These are phyloP conservation scores for Microcera coccophila DNA, from an alignment of 2,329 filamentous ascomycete species.

Conservation along the genomic window DNA sequence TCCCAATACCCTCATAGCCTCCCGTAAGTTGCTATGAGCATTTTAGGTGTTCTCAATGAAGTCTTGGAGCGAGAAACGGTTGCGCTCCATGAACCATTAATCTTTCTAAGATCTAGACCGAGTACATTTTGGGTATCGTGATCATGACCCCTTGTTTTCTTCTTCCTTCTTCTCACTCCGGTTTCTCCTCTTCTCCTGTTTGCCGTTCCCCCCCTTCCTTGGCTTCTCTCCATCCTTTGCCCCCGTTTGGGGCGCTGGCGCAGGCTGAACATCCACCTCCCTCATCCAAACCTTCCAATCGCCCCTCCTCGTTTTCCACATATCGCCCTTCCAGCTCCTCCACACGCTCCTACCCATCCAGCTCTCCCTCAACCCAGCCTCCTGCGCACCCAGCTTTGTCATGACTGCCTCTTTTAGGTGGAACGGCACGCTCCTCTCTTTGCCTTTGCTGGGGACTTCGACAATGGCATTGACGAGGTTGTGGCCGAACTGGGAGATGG, in stretches of 20 bases:
- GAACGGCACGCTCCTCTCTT: constrained; percentile 49
- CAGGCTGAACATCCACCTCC: constrained; percentile 36
- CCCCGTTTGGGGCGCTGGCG: constrained; percentile 14
- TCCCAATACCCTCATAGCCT: too few species aligned
- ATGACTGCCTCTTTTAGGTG: constrained; percentile 57
- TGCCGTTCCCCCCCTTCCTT: constrained; percentile 1
- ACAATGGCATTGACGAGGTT: constrained; percentile 49
- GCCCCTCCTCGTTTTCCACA: constrained; percentile 49
- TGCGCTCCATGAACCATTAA: too few species aligned
- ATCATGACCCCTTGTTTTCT: not conserved
- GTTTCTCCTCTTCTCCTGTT: constrained; percentile 8
- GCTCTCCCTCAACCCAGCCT: constrained; percentile 48
- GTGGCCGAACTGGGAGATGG: constrained; percentile 49
- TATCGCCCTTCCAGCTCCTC: constrained; percentile 55
- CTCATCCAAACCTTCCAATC: constrained; percentile 58
- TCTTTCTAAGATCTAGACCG: too few species aligned
- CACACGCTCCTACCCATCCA: constrained; percentile 55
- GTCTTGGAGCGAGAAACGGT: too few species aligned
- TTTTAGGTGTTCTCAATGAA: too few species aligned
- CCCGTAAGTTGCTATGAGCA: too few species aligned
- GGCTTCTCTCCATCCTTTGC: constrained; percentile 3
- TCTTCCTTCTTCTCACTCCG: constrained; percentile 1
- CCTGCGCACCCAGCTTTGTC: constrained; percentile 43
- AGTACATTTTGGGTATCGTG: not conserved
- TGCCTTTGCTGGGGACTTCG: constrained; percentile 46